A percentile compares a stretch with the other conserved stretches of the same genome.
Evolutionary conservation across 2,329 filamentous ascomycete species (phyloP).

Genomic region (Eutypa lata): DNA sequence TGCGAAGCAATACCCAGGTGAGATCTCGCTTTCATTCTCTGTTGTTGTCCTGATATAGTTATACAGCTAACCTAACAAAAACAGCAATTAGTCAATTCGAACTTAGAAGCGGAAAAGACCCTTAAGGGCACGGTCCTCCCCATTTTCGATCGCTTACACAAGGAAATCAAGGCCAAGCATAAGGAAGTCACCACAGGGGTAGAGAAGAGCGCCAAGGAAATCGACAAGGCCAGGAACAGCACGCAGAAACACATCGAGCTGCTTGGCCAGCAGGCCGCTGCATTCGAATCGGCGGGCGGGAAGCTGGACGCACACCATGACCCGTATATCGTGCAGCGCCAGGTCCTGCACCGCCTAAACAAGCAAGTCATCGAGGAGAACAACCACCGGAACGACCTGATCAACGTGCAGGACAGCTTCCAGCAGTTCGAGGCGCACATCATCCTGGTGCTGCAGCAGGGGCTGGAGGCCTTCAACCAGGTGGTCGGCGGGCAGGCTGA

Average conservation of each 20-base stretch:
- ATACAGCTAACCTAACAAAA: conserved; percentile 8
- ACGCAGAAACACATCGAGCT: conserved; percentile 97
- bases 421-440: conserved; percentile 83
- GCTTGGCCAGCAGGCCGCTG: conserved; percentile 79
- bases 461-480: conserved; percentile 79
- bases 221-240: conserved; percentile 79
- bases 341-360: conserved; percentile 78
- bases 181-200: conserved; percentile 85
- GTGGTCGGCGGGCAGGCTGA: conserved; percentile 78
- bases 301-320: conserved; percentile 72
- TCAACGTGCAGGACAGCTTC: conserved; percentile 90
- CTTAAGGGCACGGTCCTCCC: conserved; percentile 84
- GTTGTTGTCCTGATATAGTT: neutral
- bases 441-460: conserved; percentile 76
- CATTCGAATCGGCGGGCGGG: conserved; percentile 72
- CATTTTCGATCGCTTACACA: conserved; percentile 84
- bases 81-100: conserved; percentile 80
- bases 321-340: conserved; percentile 82
- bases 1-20: conserved; percentile 83
- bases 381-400: conserved; percentile 87
- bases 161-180: conserved; percentile 93
- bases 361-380: conserved; percentile 95
- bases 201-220: conserved; percentile 80
- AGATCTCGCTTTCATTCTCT: conserved; percentile 5
- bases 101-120: conserved; percentile 86